Percentiles rank a stretch among this genome's conserved stretches.
Conservation (phyloP, 2,329 filamentous ascomycete species). For the Ophioceras dolichostomum region DNA sequence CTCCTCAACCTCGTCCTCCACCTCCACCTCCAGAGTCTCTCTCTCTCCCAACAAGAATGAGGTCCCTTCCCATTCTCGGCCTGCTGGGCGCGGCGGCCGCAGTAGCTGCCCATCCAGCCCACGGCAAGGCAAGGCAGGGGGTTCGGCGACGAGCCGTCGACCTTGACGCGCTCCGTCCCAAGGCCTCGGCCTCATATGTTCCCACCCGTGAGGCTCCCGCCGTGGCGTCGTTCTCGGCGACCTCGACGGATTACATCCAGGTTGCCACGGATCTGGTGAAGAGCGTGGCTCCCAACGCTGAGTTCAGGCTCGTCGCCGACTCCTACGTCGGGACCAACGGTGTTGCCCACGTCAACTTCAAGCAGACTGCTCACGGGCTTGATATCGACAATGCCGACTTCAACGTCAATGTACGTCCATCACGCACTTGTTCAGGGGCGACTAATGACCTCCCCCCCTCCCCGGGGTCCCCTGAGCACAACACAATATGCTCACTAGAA, state of each 20-base stretch:
- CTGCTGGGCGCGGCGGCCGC: slow-evolving; percentile 17
- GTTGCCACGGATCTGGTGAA: slow-evolving; percentile 31
- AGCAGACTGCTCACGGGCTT: slow-evolving; percentile 43
- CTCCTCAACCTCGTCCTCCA: too few relatives aligned
- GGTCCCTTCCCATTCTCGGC: slow-evolving; percentile 10
- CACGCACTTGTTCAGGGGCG: too few relatives aligned
- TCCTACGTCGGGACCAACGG: slow-evolving; percentile 42
- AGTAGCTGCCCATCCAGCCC: slow-evolving; percentile 14
- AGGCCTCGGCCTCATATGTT: slow-evolving; percentile 16
- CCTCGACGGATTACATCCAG: slow-evolving; percentile 26
- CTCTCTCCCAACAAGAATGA: too few relatives aligned
- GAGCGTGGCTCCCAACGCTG: slow-evolving; percentile 18
- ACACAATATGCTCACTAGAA: too few relatives aligned
- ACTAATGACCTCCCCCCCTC: slow-evolving; percentile 3
- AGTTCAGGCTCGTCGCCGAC: slow-evolving; percentile 39
- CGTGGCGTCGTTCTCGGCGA: too few relatives aligned
- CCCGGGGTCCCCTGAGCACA: slow-evolving; percentile 32
- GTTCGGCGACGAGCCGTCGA: slow-evolving; percentile 19
- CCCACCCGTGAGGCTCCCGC: too few relatives aligned
- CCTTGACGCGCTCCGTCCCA: slow-evolving; percentile 18
- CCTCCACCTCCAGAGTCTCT: too few relatives aligned
- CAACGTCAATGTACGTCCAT: slow-evolving; percentile 47
- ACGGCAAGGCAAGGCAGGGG: slow-evolving; percentile 7
- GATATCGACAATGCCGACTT: slow-evolving; percentile 50
- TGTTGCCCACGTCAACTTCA: slow-evolving; percentile 45